Evolutionary conservation across 306 rosid genomes (phyloP).

Genomic region (Carpinus fangiana): DNA sequence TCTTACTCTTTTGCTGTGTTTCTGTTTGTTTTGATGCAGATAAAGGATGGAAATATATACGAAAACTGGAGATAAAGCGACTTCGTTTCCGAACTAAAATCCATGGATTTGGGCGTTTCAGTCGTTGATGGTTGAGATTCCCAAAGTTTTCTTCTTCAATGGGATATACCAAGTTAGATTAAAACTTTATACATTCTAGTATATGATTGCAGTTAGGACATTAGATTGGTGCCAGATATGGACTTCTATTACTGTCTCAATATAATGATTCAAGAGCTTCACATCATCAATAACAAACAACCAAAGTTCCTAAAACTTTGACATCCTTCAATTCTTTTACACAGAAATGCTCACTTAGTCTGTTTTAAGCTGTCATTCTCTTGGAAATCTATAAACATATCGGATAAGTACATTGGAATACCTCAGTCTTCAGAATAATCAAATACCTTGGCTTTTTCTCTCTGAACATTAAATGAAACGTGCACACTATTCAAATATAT

Average conservation of each 20-base stretch:
- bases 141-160: conserved; percentile 63
- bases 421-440: not conserved
- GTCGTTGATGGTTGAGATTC: conserved; percentile 65
- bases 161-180: conserved; percentile 55
- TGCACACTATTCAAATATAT: not conserved
- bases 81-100: conserved; percentile 56
- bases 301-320: not conserved
- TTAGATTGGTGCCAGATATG: not conserved
- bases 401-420: not conserved
- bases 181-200: conserved; percentile 11
- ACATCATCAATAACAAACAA: not conserved
- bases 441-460: not conserved
- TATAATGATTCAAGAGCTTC: not conserved
- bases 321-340: not conserved
- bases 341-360: not conserved
- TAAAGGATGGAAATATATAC: conserved; percentile 49
- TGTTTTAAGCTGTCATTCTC: not conserved
- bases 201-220: not conserved
- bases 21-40: conserved; percentile 21
- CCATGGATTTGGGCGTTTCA: conserved; percentile 69
- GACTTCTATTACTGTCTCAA: not conserved
- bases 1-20: not conserved
- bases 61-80: conserved; percentile 60
- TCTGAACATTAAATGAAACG: not conserved
- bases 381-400: not conserved